These are phyloP conservation scores for Lachancea lanzarotensis DNA, from an alignment of 805 yeast genomes.

Conservation along the genomic window DNA sequence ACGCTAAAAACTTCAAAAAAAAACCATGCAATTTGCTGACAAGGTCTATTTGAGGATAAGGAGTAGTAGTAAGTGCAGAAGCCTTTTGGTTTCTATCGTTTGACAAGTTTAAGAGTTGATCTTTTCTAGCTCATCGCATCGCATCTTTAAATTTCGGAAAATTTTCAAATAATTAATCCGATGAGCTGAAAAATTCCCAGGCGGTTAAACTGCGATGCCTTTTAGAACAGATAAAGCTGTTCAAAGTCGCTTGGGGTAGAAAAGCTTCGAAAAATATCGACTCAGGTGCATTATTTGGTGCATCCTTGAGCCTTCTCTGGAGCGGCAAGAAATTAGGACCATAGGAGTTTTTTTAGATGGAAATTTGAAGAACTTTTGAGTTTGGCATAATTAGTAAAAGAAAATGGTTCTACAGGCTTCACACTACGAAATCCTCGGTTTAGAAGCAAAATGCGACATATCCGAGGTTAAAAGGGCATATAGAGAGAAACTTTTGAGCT, in stretches of 20 bases:
- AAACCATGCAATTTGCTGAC: not conserved
- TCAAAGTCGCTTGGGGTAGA: too few relatives aligned
- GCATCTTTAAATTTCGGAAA: not conserved
- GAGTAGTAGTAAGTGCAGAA: too few relatives aligned
- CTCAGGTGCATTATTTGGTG: too few relatives aligned
- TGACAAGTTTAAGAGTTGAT: not conserved
- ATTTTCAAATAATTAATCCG: not conserved
- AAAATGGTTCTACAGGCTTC: conserved; percentile 16
- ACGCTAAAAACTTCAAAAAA: not conserved
- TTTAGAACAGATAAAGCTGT: too few relatives aligned
- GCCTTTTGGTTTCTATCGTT: too few relatives aligned
- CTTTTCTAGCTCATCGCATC: conserved; percentile 3
- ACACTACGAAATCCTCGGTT: conserved; percentile 55
- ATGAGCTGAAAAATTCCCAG: conserved; percentile 3
- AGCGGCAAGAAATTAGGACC: too few relatives aligned
- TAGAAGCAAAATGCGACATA: conserved; percentile 34
- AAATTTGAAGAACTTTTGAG: not conserved
- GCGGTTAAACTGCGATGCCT: not conserved
- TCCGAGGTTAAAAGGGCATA: conserved; percentile 58
- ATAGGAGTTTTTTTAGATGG: not conserved
- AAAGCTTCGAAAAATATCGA: too few relatives aligned
- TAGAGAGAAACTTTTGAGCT: conserved; percentile 45
- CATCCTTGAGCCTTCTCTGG: too few relatives aligned
- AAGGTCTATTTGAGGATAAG: not conserved
- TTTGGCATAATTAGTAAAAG: not conserved